Conservation (phyloP, 345 rosid genomes). For the Rubroshorea leprosula region DNA sequence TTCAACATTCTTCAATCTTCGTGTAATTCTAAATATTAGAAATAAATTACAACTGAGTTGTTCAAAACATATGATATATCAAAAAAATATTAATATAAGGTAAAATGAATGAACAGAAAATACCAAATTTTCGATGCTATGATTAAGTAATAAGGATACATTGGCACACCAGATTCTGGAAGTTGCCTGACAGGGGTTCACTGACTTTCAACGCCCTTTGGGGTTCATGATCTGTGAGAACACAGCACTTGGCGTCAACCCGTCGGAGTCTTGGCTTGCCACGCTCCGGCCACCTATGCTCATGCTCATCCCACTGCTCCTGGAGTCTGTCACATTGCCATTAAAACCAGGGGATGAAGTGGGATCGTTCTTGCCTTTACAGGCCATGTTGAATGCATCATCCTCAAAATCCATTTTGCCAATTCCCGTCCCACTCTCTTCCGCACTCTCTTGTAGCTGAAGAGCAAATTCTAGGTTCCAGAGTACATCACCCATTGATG, state of each 20-base stretch:
- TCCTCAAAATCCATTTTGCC: slow-evolving; percentile 47
- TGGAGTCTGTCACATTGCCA: slow-evolving; percentile 64
- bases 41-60: too few relatives aligned
- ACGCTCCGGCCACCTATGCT: slow-evolving; percentile 95
- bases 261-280: slow-evolving; percentile 90
- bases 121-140: too few relatives aligned
- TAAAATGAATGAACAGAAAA: too few relatives aligned
- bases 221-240: slow-evolving; percentile 99
- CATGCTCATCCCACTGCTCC: slow-evolving; percentile 91
- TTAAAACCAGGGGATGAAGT: slow-evolving; percentile 49
- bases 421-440: slow-evolving; percentile 43
- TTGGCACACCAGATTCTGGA: too few relatives aligned
- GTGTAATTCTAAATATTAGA: too few relatives aligned
- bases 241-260: slow-evolving; percentile 90
- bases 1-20: too few relatives aligned
- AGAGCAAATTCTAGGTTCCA: background rate
- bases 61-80: too few relatives aligned
- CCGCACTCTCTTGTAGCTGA: background rate
- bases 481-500: background rate
- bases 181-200: too few relatives aligned
- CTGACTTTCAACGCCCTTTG: slow-evolving; percentile 68
- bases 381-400: slow-evolving; percentile 37
- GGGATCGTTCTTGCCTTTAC: slow-evolving; percentile 62
- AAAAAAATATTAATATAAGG: too few relatives aligned
- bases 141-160: too few relatives aligned